A percentile compares a stretch with the other conserved stretches of the same genome.
These are phyloP conservation scores for Dactylella cylindrospora DNA, from an alignment of 2,329 filamentous ascomycete species.

Conservation along the genomic window DNA sequence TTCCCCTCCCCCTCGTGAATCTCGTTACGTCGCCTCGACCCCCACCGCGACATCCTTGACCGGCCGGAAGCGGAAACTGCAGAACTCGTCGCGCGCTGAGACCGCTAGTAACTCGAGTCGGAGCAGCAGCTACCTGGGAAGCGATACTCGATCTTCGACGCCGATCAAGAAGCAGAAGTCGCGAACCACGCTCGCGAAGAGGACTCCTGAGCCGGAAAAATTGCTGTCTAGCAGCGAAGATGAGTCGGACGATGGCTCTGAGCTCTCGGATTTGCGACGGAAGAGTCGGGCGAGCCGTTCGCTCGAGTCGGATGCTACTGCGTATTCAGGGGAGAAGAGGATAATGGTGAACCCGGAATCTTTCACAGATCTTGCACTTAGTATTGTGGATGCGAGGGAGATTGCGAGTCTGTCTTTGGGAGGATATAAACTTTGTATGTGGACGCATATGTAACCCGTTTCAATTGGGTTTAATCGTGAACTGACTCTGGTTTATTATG, in stretches of 20 bases:
- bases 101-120: slow-evolving; percentile 23
- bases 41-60: neutral
- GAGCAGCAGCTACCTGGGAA: slow-evolving; percentile 23
- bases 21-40: slow-evolving; percentile 23
- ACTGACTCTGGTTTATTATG: slow-evolving; percentile 8
- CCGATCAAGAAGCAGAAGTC: slow-evolving; percentile 43
- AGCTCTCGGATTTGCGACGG: slow-evolving; percentile 40
- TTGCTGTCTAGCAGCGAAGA: slow-evolving; percentile 49
- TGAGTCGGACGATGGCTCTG: slow-evolving; percentile 46
- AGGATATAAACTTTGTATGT: slow-evolving; percentile 51
- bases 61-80: slow-evolving; percentile 35
- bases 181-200: slow-evolving; percentile 29
- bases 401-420: slow-evolving; percentile 54
- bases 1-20: slow-evolving; percentile 37
- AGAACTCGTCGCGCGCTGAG: slow-evolving; percentile 31
- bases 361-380: slow-evolving; percentile 55
- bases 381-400: slow-evolving; percentile 57
- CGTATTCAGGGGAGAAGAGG: slow-evolving; percentile 55
- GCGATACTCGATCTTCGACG: slow-evolving; percentile 34
- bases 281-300: slow-evolving; percentile 45
- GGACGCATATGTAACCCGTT: neutral
- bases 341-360: slow-evolving; percentile 54
- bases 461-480: neutral
- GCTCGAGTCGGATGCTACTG: slow-evolving; percentile 50
- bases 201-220: slow-evolving; percentile 51